Conservation (phyloP, 495 filamentous ascomycete genomes). For the Lindgomyces ingoldianus region DNA sequence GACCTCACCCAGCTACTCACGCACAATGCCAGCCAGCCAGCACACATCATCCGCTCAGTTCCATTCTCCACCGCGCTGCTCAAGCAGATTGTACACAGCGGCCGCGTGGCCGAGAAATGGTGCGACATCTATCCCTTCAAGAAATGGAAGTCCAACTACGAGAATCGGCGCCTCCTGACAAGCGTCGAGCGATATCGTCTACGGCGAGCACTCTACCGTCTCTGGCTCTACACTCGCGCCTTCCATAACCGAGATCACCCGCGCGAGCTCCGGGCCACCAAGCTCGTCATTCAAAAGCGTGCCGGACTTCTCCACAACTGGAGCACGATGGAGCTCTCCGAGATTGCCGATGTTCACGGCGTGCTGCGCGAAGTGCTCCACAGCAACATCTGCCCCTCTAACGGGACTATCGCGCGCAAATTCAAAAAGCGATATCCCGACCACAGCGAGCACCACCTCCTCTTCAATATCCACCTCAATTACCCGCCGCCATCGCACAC, state of each 20-base stretch:
- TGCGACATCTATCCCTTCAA: constrained; percentile 67
- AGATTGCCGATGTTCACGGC: constrained; percentile 56
- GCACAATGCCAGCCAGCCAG: constrained; percentile 58
- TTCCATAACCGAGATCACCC: constrained; percentile 56
- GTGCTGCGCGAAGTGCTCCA: constrained; percentile 56
- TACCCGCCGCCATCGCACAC: constrained; percentile 44
- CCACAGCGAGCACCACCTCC: constrained; percentile 47
- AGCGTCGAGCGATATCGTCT: constrained; percentile 58
- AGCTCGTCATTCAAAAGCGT: constrained; percentile 51
- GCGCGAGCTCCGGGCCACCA: constrained; percentile 52
- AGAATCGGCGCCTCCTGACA: constrained; percentile 63
- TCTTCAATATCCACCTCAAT: constrained; percentile 58
- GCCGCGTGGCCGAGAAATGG: constrained; percentile 63
- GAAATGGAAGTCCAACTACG: constrained; percentile 63
- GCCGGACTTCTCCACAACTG: constrained; percentile 60
- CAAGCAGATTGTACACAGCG: constrained; percentile 58
- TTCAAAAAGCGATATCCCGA: constrained; percentile 59
- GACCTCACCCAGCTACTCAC: constrained; percentile 63
- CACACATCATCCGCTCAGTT: constrained; percentile 52
- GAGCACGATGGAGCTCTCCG: constrained; percentile 55
- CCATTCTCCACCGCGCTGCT: constrained; percentile 58
- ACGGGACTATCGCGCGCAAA: constrained; percentile 59
- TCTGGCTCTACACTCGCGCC: constrained; percentile 65
- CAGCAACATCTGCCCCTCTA: constrained; percentile 61
- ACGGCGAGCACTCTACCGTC: constrained; percentile 67